phyloP scores from a whole-genome alignment of 441 rosid species.

The Manihot esculenta region DNA sequence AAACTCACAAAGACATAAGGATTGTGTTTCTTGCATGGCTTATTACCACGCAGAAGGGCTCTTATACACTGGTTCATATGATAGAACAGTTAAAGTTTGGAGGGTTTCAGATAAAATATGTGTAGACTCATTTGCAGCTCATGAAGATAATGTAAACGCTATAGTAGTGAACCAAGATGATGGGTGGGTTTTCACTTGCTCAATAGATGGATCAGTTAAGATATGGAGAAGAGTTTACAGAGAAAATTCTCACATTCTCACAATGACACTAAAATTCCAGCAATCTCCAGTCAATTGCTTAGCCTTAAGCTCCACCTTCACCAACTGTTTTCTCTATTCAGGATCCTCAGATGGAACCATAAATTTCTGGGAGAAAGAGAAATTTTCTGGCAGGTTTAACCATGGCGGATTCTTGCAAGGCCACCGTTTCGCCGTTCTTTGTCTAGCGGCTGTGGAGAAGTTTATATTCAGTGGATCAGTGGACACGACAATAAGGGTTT shows the following conservation, averaged over 20 bases:
- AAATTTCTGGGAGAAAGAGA: conserved; percentile 61
- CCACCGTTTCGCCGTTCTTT: conserved; percentile 48
- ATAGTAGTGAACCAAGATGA: conserved; percentile 52
- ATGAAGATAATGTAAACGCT: conserved; percentile 45
- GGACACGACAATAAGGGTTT: conserved; percentile 58
- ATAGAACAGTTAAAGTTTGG: conserved; percentile 54
- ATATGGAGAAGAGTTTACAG: conserved; percentile 55
- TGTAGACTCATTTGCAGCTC: conserved; percentile 60
- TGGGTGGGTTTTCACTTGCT: conserved; percentile 57
- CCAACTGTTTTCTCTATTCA: conserved; percentile 44
- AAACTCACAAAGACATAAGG: conserved; percentile 39
- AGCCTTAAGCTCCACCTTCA: conserved; percentile 36
- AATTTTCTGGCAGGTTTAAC: conserved; percentile 47
- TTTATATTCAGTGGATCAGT: conserved; percentile 54
- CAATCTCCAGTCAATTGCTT: conserved; percentile 54
- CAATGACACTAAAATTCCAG: conserved; percentile 53
- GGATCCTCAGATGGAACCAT: conserved; percentile 53
- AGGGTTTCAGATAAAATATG: conserved; percentile 41
- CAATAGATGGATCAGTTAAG: conserved; percentile 54
- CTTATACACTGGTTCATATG: conserved; percentile 46
- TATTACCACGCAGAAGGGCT: conserved; percentile 52
- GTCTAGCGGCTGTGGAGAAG: conserved; percentile 38
- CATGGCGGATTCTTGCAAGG: conserved; percentile 67
- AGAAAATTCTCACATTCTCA: conserved; percentile 54
- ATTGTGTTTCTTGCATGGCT: conserved; percentile 52